Evolutionary conservation across 106 monocot genomes (phyloP).

Genomic region (Apostasia ramifera): DNA sequence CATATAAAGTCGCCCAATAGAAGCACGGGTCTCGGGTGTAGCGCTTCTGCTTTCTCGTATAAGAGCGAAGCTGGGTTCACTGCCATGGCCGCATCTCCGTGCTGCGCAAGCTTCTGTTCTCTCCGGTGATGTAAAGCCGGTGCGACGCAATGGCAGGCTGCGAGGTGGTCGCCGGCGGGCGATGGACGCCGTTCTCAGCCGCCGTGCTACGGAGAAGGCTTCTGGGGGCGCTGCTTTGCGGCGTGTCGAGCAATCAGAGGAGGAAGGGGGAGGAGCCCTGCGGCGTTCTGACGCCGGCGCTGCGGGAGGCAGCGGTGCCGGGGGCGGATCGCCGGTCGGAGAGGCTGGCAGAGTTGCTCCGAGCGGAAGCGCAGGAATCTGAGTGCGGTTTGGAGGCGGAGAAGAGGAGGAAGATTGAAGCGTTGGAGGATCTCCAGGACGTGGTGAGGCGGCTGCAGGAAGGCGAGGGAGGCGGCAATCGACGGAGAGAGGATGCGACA

Average conservation of each 20-base stretch:
- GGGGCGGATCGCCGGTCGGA: constrained; percentile 44
- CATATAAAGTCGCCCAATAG: background rate
- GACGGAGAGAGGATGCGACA: constrained; percentile 26
- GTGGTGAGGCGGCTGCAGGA: constrained; percentile 30
- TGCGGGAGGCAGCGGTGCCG: background rate
- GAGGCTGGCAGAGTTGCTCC: constrained; percentile 16
- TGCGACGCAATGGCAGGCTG: constrained; percentile 28
- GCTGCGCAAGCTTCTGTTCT: background rate
- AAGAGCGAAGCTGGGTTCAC: background rate
- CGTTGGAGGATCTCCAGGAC: constrained; percentile 36
- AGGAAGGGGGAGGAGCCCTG: background rate
- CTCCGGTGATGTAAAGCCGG: background rate
- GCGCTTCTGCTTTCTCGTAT: background rate
- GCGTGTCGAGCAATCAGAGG: constrained; percentile 20
- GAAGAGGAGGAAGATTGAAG: constrained; percentile 31
- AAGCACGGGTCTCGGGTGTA: background rate
- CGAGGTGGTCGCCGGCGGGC: constrained; percentile 7
- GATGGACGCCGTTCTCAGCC: constrained; percentile 33
- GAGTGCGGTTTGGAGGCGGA: constrained; percentile 15
- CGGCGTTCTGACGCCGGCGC: background rate
- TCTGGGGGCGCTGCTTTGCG: constrained; percentile 45
- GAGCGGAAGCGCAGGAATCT: constrained; percentile 22
- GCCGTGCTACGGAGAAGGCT: constrained; percentile 50
- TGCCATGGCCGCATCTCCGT: background rate
- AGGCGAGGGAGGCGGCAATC: background rate